Base-by-base conservation (phyloP, 352 stramenopile species). In the Phytophthora constricta region DNA sequence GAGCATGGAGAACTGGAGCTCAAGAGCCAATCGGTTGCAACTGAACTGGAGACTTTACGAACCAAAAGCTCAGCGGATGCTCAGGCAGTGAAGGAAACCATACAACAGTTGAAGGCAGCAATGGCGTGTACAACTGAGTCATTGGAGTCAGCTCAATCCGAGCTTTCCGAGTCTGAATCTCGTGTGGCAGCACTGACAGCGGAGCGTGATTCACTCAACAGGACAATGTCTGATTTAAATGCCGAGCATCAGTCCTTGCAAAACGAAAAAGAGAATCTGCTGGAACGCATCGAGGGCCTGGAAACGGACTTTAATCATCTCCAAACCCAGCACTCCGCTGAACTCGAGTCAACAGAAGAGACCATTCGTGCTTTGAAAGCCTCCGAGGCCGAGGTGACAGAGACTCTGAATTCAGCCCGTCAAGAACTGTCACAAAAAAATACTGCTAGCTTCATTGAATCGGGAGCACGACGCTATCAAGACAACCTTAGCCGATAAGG, bases 1-100 rank as follows among this genome's bases (percentile, higher is more conserved):
- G 71, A 79, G 42, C 63, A 79, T 62, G 71, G 71, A 11, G 71
- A 79, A 42, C 28, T 79, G 47, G 67, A 80, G 49, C 61, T 80
- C 4, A 76, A 80, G 43, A 74, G 56, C 56, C 72, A 80, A 56
- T 76, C 67, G 16, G 52, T 71, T 27, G 64, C 23, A 17, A 74
- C 71, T 34, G 67, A 76, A 34, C 22, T 79, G 58, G 62, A 79
- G 23, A 45, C 54, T 41, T 22, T 79, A 42, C 63, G 54, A 47
- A 52, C 19, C 8, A 70, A 65, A 51, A 70, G 48, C 22, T 53
- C 31, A 60, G 67, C 34, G 19, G 55, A 76, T 55, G 56, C 62
- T 46, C 27, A 68, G 48, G 41, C 54, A 62, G 62, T 59, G 47
- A 62, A 79, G 20, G 34, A 70, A 58, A 50, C n/a, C 13, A 14